Base-by-base conservation (phyloP, 805 yeast genomes). In the Priceomyces medius region DNA sequence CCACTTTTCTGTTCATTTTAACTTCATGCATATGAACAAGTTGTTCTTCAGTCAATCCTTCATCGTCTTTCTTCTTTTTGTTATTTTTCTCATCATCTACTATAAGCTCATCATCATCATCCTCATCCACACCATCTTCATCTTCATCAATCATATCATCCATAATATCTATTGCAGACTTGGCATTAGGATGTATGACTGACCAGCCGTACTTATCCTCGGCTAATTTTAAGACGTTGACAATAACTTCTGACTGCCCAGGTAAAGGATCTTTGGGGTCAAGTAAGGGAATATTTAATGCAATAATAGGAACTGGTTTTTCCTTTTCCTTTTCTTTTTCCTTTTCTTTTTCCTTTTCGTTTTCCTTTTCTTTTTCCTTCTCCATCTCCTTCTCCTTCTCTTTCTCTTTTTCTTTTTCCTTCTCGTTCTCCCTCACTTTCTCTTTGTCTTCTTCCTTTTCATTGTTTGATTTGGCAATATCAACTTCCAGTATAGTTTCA, bases 161-260 rank as follows among this genome's bases (percentile, higher is more conserved):
- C 65, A 77, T 58, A 20, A 73, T 66, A 42, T 78, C 81, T 27
- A 77, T 64, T 1, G 82, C 79, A 20, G 77, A 76, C 40, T 79
- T 71, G 3, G 85, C 79, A 44, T 77, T 77, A 0, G 90, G 90
- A 51, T 83, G 88, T 41, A 85, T 67, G 2, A 68, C 75, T 24
- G 79, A 79, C 77, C 84, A 87, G 3, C 96, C 96, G 59, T 88
- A 88, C 61, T 85, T 85, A 37, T 85, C 88, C 55, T 88, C 95
- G 4, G 91, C 85, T 40, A 85, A 63, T 50, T 80, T 78, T 58
- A 83, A 61, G 21, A 88, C 86, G 49, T 88, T 87, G 48, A 86
- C 73, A 3, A 85, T 80, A 1, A 80, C 80, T 51, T 81, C 85
- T 0, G 82, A 67, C 35, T 79, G 76, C 1, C 83, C 84, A 3